A percentile compares a stretch with the other conserved stretches of the same genome.
phyloP scores from a whole-genome alignment of 345 rosid genomes.

The Dipteronia dyeriana region DNA sequence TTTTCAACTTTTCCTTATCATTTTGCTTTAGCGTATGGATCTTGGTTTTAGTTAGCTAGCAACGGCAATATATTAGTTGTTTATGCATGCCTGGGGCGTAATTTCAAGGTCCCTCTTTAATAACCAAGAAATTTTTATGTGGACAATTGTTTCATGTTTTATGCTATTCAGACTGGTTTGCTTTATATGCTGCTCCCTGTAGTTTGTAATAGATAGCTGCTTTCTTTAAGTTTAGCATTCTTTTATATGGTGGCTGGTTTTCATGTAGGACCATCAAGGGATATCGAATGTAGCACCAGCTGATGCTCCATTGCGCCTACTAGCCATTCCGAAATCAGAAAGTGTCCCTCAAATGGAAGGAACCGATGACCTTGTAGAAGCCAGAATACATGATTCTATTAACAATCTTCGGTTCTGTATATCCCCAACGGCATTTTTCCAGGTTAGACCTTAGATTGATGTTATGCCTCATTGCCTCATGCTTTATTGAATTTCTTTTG shows the following conservation, averaged over 20 bases:
- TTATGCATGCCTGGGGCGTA: neutral
- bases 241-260: conserved; percentile 10
- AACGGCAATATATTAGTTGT: neutral
- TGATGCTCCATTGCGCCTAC: conserved; percentile 67
- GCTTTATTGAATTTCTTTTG: conserved; percentile 1
- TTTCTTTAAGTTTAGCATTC: neutral
- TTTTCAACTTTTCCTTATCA: too few relatives aligned
- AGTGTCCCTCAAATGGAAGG: conserved; percentile 32
- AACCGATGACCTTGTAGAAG: conserved; percentile 44
- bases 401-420: conserved; percentile 73
- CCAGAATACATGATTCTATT: conserved; percentile 85
- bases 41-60: too few relatives aligned
- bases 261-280: conserved; percentile 82
- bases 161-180: neutral
- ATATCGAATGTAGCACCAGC: conserved; percentile 91
- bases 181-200: neutral
- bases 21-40: too few relatives aligned
- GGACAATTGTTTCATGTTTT: neutral
- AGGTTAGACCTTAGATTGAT: conserved; percentile 41
- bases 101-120: neutral
- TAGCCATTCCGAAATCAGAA: conserved; percentile 47
- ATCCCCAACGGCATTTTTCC: conserved; percentile 97
- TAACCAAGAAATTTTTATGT: neutral
- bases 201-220: neutral
- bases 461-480: conserved; percentile 4